Base-by-base conservation (phyloP, 768 basidiomycete species). In the Boletus coccyginus region DNA sequence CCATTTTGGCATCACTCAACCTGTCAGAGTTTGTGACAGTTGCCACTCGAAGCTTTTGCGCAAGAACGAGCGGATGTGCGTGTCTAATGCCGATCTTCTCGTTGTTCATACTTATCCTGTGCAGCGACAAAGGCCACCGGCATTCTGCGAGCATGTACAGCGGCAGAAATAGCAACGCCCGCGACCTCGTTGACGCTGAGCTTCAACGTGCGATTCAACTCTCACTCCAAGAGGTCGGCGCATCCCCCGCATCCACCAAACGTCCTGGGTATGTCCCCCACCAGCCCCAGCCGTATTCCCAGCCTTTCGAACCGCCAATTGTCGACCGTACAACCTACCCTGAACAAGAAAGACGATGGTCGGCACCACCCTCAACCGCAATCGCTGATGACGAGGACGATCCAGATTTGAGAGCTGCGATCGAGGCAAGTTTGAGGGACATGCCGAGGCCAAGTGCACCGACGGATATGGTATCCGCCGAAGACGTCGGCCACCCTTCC, bases 371-470 rank as follows among this genome's bases (percentile, higher is more conserved):
- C 8, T 61, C 65, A 32, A 32, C 56, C 14, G 62, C 66, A 16
- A 74, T 70, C 6, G 17, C 39, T 4, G 84, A 78, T 12, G 89
- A 92, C 12, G 95, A 96, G 33, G 90, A 96, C 4, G 96, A 99
- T 70, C 90, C 90, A 12, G 94, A 98, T 55, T 77, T 99, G 19
- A 83, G 80, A 56, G 91, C 96, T 19, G 97, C 97, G 0, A 99
- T 99, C 49, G 94, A 98, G 67, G 97, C 97, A 0, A 93, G 90
- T 67, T 71, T 99, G 58, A 80, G 86, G n/a, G 97, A 99, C 56
- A 86, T 89, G 12, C 87, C 88, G 0, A 84, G 79, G 59, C 86
- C 92, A 8, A 92, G 90, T 63, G 91, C 90, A 0, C 93, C 94
- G 1, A 71, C 81, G 17, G 82, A 78, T 11, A 64, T 82, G 8